Percentiles rank a stretch among this genome's conserved stretches.
Evolutionary conservation across 1,284 basidiomycete genomes (phyloP).

Genomic region (Rhodotorula sp.): DNA sequence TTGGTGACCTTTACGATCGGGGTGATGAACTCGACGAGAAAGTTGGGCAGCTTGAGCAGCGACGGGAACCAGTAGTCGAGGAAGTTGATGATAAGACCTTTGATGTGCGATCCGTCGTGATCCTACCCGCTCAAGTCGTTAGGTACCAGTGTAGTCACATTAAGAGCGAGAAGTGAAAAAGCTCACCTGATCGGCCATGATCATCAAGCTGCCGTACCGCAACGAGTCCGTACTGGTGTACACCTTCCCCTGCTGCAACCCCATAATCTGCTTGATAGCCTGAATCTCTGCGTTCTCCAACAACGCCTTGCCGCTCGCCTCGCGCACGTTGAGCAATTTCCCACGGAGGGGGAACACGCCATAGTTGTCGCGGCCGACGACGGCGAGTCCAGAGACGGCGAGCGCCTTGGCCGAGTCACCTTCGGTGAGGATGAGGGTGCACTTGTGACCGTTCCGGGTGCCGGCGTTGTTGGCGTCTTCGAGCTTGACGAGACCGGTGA

Average conservation of each 20-base stretch:
- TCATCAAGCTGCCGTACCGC: constrained; percentile 95
- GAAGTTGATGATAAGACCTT: constrained; percentile 97
- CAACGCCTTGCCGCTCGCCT: constrained; percentile 92
- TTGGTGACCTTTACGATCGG: constrained; percentile 91
- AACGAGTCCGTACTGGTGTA: constrained; percentile 71
- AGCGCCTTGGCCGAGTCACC: constrained; percentile 98
- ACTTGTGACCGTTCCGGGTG: constrained; percentile 71
- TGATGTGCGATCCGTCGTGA: constrained; percentile 99
- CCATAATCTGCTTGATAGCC: constrained; percentile 97
- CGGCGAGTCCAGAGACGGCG: constrained; percentile 88
- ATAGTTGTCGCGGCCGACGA: constrained; percentile 94
- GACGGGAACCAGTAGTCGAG: constrained; percentile 97
- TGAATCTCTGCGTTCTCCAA: constrained; percentile 98
- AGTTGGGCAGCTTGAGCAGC: constrained; percentile 83
- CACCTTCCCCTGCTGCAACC: constrained; percentile 88
- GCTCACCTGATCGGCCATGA: constrained; percentile 97
- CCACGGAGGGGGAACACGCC: constrained; percentile 98
- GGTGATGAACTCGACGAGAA: constrained; percentile 97
- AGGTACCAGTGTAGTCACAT: constrained; percentile 33
- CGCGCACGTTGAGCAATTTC: constrained; percentile 95
- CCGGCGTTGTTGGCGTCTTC: constrained; percentile 98
- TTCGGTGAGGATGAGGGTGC: constrained; percentile 96
- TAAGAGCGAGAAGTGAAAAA: not conserved
- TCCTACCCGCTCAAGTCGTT: constrained; percentile 59
- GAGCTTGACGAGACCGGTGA: constrained; percentile 88